Base-by-base conservation (phyloP, 257 asterid genomes). In the Capsicum baccatum region DNA sequence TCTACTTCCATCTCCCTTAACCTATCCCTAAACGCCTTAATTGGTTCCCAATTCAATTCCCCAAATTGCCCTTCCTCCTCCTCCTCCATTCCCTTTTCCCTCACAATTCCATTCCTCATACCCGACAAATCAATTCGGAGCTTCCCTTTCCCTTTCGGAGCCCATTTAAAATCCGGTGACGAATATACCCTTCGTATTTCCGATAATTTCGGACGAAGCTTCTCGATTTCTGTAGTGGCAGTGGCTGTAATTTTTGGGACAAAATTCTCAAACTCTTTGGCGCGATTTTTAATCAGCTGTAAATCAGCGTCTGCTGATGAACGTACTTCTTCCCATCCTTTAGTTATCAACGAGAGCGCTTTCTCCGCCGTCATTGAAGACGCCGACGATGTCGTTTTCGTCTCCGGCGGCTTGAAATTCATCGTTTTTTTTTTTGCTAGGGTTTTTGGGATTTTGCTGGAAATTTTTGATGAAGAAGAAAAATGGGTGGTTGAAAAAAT, bases 241-340 rank as follows among this genome's bases (percentile, higher is more conserved):
- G 99, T 92, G 54, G 97, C 94, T 73, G 99, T 88, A 85, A 94
- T 89, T 14, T 95, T 83, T 19, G 97, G 94, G 42, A 92, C 94
- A 76, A 97, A 97, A 87, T 94, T 94, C 92, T 95, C 99, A 19
- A 95, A 87, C 81, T 95, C 97, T 6, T 89, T 85, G 13, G 99
- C 98, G 17, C 99, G 90, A 83, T 86, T 95, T 73, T 93, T 95
- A 13, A 97, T 91, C 84, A 95, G 86, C 79, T 94, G 98, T 67
- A 97, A 86, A 88, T 97, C 99, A 21, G 99, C 98, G 84, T 92
- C 98, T 19, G 99, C 99, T 0, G 99, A 97, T 2, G 98, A 92
- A 19, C 99, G 98, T 55, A 97, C 98, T 88, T 97, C 98, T 80
- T 94, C 91, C 99, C 98, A 97, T 19, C 99, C 98, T 89, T 95